Evolutionary conservation across 2,329 filamentous ascomycete genomes (phyloP).

Genomic region (Teratosphaeria viscida): DNA sequence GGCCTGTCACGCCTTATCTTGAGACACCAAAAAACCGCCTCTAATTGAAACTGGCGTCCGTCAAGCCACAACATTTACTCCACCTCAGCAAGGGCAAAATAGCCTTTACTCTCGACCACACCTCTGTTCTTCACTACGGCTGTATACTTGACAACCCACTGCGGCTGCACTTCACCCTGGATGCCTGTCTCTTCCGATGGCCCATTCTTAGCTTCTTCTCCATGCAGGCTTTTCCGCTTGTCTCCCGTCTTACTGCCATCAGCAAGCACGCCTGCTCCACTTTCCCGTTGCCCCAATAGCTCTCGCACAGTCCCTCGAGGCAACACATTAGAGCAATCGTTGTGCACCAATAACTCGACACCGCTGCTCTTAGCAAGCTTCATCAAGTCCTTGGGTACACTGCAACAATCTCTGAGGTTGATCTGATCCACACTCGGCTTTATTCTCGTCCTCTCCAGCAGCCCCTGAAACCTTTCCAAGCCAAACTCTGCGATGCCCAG

Average conservation of each 20-base stretch:
- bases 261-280: conserved; percentile 67
- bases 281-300: conserved; percentile 61
- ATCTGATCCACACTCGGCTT: conserved; percentile 86
- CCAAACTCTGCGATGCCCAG: conserved; percentile 90
- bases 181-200: conserved; percentile 53
- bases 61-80: background rate
- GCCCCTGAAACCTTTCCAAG: conserved; percentile 65
- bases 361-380: conserved; percentile 70
- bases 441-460: conserved; percentile 60
- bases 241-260: conserved; percentile 32
- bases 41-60: background rate
- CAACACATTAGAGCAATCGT: conserved; percentile 85
- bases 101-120: conserved; percentile 97
- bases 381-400: conserved; percentile 79
- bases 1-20: no score
- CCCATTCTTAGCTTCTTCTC: conserved; percentile 36
- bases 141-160: conserved; percentile 97
- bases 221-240: conserved; percentile 32
- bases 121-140: conserved; percentile 88
- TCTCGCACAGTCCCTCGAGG: conserved; percentile 76
- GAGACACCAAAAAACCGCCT: no score
- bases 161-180: conserved; percentile 67
- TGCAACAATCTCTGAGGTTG: conserved; percentile 91
- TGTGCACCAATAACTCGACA: conserved; percentile 86
- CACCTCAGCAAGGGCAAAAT: conserved; percentile 68